Conservation (phyloP, 805 yeast genomes). For the Nakazawaea ernobii region DNA sequence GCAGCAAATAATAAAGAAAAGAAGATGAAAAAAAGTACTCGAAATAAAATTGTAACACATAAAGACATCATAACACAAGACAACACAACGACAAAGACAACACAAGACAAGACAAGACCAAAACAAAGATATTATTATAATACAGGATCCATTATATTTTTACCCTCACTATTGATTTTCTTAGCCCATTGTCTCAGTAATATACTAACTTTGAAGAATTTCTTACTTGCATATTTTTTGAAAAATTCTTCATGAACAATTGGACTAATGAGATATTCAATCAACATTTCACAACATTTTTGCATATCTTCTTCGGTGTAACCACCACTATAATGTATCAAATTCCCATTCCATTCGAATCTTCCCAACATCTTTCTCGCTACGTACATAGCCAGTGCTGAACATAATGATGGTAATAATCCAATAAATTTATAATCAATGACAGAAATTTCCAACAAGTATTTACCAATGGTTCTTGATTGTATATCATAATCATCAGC, state of each 20-base stretch:
- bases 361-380: constrained; percentile 68
- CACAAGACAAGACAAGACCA: neutral
- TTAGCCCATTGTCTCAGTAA: constrained; percentile 82
- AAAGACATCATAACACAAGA: neutral
- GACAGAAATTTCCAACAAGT: constrained; percentile 69
- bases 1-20: no score
- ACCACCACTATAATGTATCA: constrained; percentile 90
- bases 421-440: constrained; percentile 75
- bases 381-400: constrained; percentile 86
- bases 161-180: constrained; percentile 43
- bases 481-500: constrained; percentile 87
- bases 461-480: constrained; percentile 81
- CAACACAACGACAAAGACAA: no score
- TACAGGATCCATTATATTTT: constrained; percentile 32
- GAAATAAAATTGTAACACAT: neutral
- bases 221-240: constrained; percentile 85
- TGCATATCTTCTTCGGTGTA: constrained; percentile 67
- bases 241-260: constrained; percentile 89
- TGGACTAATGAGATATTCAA: constrained; percentile 73
- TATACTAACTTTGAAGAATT: constrained; percentile 80
- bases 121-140: constrained; percentile 13
- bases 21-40: no score
- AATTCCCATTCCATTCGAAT: constrained; percentile 74
- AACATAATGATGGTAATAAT: constrained; percentile 65
- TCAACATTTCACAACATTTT: constrained; percentile 67